Evolutionary conservation across 306 rosid genomes (phyloP).

Genomic region (Begonia peltatifolia): DNA sequence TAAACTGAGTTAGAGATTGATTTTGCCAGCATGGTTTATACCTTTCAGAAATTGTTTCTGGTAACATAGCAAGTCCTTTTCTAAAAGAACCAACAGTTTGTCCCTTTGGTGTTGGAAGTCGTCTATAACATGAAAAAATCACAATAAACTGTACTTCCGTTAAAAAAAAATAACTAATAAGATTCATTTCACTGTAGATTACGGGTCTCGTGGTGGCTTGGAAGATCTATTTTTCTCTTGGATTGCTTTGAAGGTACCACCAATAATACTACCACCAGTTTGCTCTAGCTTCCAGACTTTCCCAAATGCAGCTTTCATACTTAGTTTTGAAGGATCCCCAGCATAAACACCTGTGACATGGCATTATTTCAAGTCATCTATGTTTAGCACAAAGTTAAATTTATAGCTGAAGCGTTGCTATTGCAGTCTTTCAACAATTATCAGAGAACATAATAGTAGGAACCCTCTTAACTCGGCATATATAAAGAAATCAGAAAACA

Average conservation of each 20-base stretch:
- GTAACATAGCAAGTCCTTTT: conserved; percentile 86
- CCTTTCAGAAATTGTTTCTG: conserved; percentile 78
- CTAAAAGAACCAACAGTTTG: conserved; percentile 94
- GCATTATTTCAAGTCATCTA: background rate
- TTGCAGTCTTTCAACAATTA: too few species aligned
- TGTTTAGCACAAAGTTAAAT: too few species aligned
- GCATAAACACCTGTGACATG: conserved; percentile 76
- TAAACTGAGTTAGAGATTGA: background rate
- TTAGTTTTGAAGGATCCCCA: conserved; percentile 90
- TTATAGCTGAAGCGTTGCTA: too few species aligned
- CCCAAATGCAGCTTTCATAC: conserved; percentile 98
- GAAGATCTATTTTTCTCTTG: conserved; percentile 54
- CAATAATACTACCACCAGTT: conserved; percentile 88
- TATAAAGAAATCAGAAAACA: too few species aligned
- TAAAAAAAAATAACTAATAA: conserved; percentile 11
- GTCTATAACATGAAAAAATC: conserved; percentile 37
- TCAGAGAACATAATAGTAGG: too few species aligned
- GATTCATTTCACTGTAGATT: conserved; percentile 19
- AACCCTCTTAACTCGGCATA: too few species aligned
- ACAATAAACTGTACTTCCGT: conserved; percentile 8
- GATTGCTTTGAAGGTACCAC: conserved; percentile 90
- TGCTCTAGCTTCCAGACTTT: conserved; percentile 92
- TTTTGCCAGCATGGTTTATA: conserved; percentile 9
- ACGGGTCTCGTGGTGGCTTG: conserved; percentile 79
- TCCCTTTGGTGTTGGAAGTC: conserved; percentile 88